These are phyloP conservation scores for Stemphylium vesicarium DNA, from an alignment of 2,329 filamentous ascomycete species.

Conservation along the genomic window DNA sequence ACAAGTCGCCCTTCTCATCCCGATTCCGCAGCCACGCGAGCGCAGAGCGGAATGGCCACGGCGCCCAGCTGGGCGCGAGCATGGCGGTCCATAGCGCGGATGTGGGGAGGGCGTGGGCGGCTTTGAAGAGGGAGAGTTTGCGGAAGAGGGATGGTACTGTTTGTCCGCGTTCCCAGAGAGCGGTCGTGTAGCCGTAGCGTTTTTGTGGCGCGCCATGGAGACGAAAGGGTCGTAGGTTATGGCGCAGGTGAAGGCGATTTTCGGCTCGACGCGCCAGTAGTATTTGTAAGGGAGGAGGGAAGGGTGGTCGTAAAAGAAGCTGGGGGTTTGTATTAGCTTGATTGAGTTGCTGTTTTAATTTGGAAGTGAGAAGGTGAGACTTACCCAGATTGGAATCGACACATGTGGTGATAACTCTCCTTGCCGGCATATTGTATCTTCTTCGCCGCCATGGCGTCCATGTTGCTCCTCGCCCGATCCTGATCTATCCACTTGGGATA, in stretches of 20 bases:
- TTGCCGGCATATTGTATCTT: conserved; percentile 81
- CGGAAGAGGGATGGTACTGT: conserved; percentile 70
- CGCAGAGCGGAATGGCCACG: conserved; percentile 22
- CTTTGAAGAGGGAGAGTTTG: conserved; percentile 23
- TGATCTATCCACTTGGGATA: conserved; percentile 71
- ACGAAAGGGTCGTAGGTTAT: conserved; percentile 96
- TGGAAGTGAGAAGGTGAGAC: background rate
- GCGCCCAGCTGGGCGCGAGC: conserved; percentile 18
- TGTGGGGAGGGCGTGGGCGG: conserved; percentile 5
- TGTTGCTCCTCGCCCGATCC: conserved; percentile 63
- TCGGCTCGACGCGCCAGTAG: conserved; percentile 97
- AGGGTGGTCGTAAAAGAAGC: conserved; percentile 90
- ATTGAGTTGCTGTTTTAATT: too few species aligned
- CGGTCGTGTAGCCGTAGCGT: conserved; percentile 96
- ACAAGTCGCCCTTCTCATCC: conserved; percentile 80
- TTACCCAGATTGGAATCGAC: conserved; percentile 76
- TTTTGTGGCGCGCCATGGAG: conserved; percentile 94
- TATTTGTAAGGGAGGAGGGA: conserved; percentile 79
- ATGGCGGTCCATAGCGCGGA: conserved; percentile 24
- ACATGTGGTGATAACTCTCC: conserved; percentile 96
- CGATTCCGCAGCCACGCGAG: conserved; percentile 54
- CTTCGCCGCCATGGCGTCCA: conserved; percentile 77
- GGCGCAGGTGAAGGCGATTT: conserved; percentile 97
- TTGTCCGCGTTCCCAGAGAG: conserved; percentile 88
- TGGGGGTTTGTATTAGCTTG: background rate